Base-by-base conservation (phyloP, 129 eudicot species). In the Helianthus tuberosus region DNA sequence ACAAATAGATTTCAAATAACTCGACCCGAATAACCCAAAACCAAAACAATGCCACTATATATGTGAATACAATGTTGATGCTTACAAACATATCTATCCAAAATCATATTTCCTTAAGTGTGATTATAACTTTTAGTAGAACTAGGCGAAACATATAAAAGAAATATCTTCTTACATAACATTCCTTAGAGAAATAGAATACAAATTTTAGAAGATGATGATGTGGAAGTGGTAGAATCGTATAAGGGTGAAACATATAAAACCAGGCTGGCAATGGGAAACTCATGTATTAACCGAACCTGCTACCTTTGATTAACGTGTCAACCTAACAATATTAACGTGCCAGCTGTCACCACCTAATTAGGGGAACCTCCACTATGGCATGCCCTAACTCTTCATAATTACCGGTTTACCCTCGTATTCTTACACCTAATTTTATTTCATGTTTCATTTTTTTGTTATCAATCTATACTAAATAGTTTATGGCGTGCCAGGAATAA, bases 241-340 rank as follows among this genome's bases (percentile, higher is more conserved):
- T 79, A 72, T 12, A 54, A 74, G 82, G 61, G 68, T 72, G 49
- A 79, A 79, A 72, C 59, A 39, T 55, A 63, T 63, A 71, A 36
- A 15, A 47, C 78, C 77, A 72, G 82, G 68, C 70, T 72, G 82
- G 73, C 77, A 79, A 72, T 71, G 82, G 67, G 68, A 79, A 79
- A 79, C 78, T 72, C 82, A 79, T 79, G 82, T 64, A 79, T 79
- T 79, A 79, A 79, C 82, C 52, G 73, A 78, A 78, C 72, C 58
- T 52, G 27, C 32, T 71, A 32, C 67, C 62, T 52, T 71, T 78
- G 46, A 54, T 17, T 64, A 73, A 79, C 82, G 82, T 79, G 73
- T 79, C 82, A 79, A 72, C 82, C 78, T 79, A 72, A 72, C 77
- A 64, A 79, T 71, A 72, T 64, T 43, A 71, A 8, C 67, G 7